Evolutionary conservation across 179 eudicot species (phyloP).

Genomic region (Corrigiola litoralis): DNA sequence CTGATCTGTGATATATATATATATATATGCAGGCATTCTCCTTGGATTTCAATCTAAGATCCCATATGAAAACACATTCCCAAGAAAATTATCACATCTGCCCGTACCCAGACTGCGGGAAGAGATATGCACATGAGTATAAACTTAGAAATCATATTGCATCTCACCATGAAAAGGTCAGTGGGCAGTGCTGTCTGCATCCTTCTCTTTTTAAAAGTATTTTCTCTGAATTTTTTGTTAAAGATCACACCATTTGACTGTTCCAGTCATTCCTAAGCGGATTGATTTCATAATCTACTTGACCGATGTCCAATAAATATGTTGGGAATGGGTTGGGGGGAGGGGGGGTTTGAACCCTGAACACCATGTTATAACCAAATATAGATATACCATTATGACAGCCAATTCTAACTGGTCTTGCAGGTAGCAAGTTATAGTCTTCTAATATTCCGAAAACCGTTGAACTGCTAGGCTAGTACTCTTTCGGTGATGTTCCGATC

Average conservation of each 20-base stretch:
- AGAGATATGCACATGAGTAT: slow-evolving; percentile 96
- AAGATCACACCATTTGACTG: not conserved
- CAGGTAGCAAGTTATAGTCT: too few species aligned
- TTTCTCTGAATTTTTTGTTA: not conserved
- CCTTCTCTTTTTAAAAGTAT: not conserved
- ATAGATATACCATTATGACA: too few species aligned
- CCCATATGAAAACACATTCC: slow-evolving; percentile 97
- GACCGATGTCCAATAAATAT: too few species aligned
- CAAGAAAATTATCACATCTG: slow-evolving; percentile 96
- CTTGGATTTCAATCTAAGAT: slow-evolving; percentile 94
- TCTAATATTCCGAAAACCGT: too few species aligned
- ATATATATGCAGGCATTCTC: slow-evolving; percentile 99
- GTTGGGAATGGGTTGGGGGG: not conserved
- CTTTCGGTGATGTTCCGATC: too few species aligned
- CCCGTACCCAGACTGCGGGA: slow-evolving; percentile 88
- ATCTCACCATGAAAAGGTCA: slow-evolving; percentile 86
- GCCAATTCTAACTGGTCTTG: too few species aligned
- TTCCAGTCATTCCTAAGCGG: too few species aligned
- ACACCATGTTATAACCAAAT: not conserved
- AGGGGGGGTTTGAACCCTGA: not conserved
- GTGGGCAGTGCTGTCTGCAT: slow-evolving; percentile 10
- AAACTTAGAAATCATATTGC: slow-evolving; percentile 87
- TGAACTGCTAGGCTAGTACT: too few species aligned
- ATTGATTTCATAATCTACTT: too few species aligned
- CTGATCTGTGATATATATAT: slow-evolving; percentile 6